Evolutionary conservation across 495 filamentous ascomycete species (phyloP).

Genomic region (Parathielavia hyrcaniae): DNA sequence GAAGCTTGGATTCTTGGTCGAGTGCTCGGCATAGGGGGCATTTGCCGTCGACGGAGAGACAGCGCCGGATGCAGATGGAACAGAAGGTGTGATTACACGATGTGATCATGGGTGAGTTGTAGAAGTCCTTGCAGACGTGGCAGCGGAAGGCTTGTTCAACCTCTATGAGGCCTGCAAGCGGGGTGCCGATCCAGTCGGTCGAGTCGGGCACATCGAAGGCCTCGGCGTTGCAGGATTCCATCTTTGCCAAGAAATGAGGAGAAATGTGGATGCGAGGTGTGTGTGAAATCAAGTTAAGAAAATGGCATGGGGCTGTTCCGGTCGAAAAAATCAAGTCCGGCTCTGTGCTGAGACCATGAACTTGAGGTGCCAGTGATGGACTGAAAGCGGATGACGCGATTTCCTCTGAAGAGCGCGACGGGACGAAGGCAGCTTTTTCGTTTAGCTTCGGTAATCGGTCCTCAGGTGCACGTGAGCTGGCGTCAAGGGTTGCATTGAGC

Average conservation of each 20-base stretch:
- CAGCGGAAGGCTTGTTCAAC: conserved; percentile 87
- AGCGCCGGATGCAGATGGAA: conserved; percentile 85
- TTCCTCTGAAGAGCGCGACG: conserved; percentile 5
- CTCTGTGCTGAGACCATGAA: background rate
- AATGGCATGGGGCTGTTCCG: background rate
- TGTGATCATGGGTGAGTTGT: conserved; percentile 85
- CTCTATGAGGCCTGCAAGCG: conserved; percentile 60
- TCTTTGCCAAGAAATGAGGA: conserved; percentile 8
- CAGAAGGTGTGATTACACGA: conserved; percentile 96
- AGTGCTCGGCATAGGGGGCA: conserved; percentile 74
- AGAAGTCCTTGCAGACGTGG: conserved; percentile 98
- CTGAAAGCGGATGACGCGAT: conserved; percentile 6
- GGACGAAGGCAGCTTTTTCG: background rate
- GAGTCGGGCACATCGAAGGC: conserved; percentile 68
- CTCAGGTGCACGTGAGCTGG: conserved; percentile 28
- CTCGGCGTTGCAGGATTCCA: conserved; percentile 29
- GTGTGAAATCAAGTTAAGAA: background rate
- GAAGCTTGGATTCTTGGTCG: conserved; percentile 76
- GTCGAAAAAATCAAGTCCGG: background rate
- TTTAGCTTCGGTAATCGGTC: too few relatives aligned
- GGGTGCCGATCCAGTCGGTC: conserved; percentile 87
- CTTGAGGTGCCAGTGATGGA: too few relatives aligned
- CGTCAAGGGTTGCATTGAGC: conserved; percentile 15
- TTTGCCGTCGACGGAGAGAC: conserved; percentile 69
- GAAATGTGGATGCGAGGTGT: background rate